These are phyloP conservation scores for Cornus suecica DNA, from an alignment of 148 eudicot genomes.

Conservation along the genomic window DNA sequence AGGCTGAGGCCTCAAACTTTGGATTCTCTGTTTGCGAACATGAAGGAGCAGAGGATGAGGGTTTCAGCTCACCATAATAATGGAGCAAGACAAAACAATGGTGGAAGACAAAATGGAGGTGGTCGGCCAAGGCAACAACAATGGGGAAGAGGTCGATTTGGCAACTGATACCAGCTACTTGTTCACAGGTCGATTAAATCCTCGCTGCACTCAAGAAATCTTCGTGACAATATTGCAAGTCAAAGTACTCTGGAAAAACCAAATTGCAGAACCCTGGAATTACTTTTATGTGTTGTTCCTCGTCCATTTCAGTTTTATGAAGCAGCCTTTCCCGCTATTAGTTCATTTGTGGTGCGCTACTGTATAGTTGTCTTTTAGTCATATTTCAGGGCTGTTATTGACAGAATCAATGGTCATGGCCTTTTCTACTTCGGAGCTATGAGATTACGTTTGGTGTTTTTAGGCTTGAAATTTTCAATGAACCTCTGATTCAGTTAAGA, in stretches of 20 bases:
- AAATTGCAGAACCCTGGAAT: background rate
- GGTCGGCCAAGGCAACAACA: slow-evolving; percentile 52
- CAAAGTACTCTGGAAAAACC: background rate
- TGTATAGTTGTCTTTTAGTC: background rate
- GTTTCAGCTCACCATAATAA: slow-evolving; percentile 39
- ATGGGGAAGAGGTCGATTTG: slow-evolving; percentile 63
- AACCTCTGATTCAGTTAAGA: too few species aligned
- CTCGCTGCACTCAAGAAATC: background rate
- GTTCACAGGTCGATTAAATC: slow-evolving; percentile 3
- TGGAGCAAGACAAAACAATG: slow-evolving; percentile 32
- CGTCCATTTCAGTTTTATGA: background rate
- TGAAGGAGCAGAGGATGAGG: slow-evolving; percentile 92
- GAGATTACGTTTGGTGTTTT: too few species aligned
- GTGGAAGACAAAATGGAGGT: slow-evolving; percentile 31
- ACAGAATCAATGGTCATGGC: too few species aligned
- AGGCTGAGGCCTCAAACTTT: slow-evolving; percentile 74
- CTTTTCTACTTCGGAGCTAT: too few species aligned
- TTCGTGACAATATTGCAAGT: background rate
- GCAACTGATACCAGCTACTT: slow-evolving; percentile 18
- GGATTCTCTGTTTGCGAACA: slow-evolving; percentile 83
- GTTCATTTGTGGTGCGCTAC: background rate
- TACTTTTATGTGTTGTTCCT: background rate
- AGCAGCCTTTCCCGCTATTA: background rate
- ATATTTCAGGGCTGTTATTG: too few species aligned
- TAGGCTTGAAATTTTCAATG: too few species aligned